Base-by-base conservation (phyloP, 148 eudicot genomes). In the Chenopodium suecicum region DNA sequence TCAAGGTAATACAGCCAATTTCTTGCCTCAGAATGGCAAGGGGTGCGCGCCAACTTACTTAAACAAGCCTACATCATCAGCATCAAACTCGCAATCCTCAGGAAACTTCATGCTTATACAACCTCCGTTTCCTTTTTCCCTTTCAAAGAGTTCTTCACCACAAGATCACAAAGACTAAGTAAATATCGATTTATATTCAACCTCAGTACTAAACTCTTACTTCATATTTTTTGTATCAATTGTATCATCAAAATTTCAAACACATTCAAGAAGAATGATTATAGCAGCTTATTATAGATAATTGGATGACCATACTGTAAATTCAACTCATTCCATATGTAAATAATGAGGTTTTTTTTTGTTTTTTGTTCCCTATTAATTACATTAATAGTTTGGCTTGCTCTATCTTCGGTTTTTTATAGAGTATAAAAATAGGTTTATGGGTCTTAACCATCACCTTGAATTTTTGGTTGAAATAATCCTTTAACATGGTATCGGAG, bases 111-210 rank as follows among this genome's bases (percentile, higher is more conserved):
- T 73, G 85, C 44, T 79, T 47, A 41, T 77, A 14, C 83, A 85
- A 76, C 81, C 87, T 29, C 79, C 86, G 34, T 81, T 85, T 25
- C 85, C 90, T 16, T 89, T 84, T 76, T 82, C 89, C 1, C 58
- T 90, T 0, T 81, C 87, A 0, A 85, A 80, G 63, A 83, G 80
- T 74, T 74, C 88, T 67, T 83, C 88, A 13, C 20, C 75, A 25
- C 31, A 85, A 79, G 75, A 82, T 80, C 73, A 65, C 19, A 70
- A 31, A 66, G 73, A 84, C 73, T 62, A 83, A 79, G 75, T 79
- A 68, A 19, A 67, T 66, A 78, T 1, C 73, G 78, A 54, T 34
- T 63, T 48, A 20, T 70, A 70, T 71, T 9, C 62, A 69, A 72
- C 50, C 73, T 27, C 58, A 58, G 37, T 34, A 34, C 37, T 34